Percentiles rank a stretch among this genome's conserved stretches.
phyloP scores from a whole-genome alignment of 805 yeast genomes.

The Pachysolen tannophilus region DNA sequence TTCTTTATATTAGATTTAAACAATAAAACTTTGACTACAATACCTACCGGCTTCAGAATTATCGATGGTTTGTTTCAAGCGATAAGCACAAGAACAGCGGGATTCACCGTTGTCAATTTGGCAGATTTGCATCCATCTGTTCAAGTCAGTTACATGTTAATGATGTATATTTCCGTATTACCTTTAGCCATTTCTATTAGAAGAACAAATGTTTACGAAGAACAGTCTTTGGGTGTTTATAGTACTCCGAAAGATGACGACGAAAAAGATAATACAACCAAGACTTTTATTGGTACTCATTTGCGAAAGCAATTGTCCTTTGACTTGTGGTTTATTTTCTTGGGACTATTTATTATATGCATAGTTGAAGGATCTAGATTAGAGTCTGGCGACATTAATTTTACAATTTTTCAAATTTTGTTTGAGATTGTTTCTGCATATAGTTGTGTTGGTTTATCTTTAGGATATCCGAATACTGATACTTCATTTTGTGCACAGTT shows the following conservation, averaged over 20 bases:
- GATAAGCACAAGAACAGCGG: constrained; percentile 90
- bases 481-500: constrained; percentile 73
- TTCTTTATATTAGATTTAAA: constrained; percentile 73
- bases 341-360: constrained; percentile 81
- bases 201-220: constrained; percentile 96
- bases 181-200: constrained; percentile 96
- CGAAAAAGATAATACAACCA: constrained; percentile 35
- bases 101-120: constrained; percentile 69
- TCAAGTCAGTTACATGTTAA: constrained; percentile 85
- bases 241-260: constrained; percentile 27
- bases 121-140: constrained; percentile 78
- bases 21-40: constrained; percentile 37
- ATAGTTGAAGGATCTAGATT: constrained; percentile 73
- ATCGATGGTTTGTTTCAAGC: constrained; percentile 87
- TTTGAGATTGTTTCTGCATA: constrained; percentile 93
- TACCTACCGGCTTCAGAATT: constrained; percentile 62
- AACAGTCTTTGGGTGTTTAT: constrained; percentile 92
- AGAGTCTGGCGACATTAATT: constrained; percentile 32
- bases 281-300: constrained; percentile 75
- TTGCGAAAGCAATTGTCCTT: constrained; percentile 86
- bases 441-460: constrained; percentile 90
- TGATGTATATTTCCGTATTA: constrained; percentile 97
- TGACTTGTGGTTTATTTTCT: constrained; percentile 88
- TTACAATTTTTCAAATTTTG: constrained; percentile 62
- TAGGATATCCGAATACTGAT: constrained; percentile 66